Conservation (phyloP, 495 filamentous ascomycete species). For the Annulohypoxylon moriforme region DNA sequence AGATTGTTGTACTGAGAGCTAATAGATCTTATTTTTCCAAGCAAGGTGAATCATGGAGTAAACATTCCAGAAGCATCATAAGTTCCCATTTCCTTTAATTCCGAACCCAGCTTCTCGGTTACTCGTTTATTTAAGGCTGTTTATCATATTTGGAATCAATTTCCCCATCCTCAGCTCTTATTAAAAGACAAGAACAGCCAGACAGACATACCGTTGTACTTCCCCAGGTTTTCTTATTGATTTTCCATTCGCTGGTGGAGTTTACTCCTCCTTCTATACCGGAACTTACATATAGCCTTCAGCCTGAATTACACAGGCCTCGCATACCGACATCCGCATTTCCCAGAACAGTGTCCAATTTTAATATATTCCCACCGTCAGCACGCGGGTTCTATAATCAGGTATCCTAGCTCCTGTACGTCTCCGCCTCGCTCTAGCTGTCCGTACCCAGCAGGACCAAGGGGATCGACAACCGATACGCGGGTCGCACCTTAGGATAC, state of each 20-base stretch:
- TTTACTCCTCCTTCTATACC: slow-evolving; percentile 24
- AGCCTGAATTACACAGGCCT: slow-evolving; percentile 39
- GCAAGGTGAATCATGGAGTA: slow-evolving; percentile 8
- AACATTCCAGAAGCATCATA: slow-evolving; percentile 28
- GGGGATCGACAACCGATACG: slow-evolving; percentile 22
- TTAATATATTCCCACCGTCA: slow-evolving; percentile 34
- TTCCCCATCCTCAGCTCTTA: not conserved
- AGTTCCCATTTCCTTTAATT: slow-evolving; percentile 13
- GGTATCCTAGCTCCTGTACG: slow-evolving; percentile 30
- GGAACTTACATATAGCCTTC: slow-evolving; percentile 35
- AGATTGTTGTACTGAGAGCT: slow-evolving; percentile 17
- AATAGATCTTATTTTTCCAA: slow-evolving; percentile 17
- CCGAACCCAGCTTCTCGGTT: slow-evolving; percentile 9
- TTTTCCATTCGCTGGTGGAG: slow-evolving; percentile 24
- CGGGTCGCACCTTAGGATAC: slow-evolving; percentile 14
- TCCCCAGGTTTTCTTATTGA: slow-evolving; percentile 12
- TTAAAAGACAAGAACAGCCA: not conserved
- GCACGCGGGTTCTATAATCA: slow-evolving; percentile 26
- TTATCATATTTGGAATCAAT: slow-evolving; percentile 10
- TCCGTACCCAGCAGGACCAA: slow-evolving; percentile 31
- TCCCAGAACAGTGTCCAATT: slow-evolving; percentile 33
- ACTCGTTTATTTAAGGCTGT: slow-evolving; percentile 18
- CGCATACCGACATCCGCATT: slow-evolving; percentile 40
- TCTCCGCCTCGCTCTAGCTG: slow-evolving; percentile 38
- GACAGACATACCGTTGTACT: slow-evolving; percentile 11